A percentile compares a stretch with the other conserved stretches of the same genome.
phyloP scores from a whole-genome alignment of 2,329 filamentous ascomycete genomes.

The Ceratocystis albifundus region DNA sequence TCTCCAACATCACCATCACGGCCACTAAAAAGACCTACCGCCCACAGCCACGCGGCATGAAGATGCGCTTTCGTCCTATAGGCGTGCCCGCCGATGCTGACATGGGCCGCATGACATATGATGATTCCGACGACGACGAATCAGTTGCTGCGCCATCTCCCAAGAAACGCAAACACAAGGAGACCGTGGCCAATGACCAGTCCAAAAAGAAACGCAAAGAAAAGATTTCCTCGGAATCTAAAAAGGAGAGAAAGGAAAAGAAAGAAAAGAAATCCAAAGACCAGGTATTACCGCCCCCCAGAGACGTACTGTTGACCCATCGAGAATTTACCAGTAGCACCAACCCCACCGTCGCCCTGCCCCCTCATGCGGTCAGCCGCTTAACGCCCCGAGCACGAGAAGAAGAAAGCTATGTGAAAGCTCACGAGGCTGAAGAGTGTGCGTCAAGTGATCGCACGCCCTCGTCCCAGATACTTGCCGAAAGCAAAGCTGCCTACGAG shows the following conservation, averaged over 20 bases:
- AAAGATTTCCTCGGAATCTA: conserved; percentile 16
- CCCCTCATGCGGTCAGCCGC: not conserved
- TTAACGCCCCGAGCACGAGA: not conserved
- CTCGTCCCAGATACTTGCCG: not conserved
- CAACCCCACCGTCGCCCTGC: not conserved
- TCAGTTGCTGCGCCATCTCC: conserved; percentile 13
- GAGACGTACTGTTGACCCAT: not conserved
- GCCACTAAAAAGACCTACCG: conserved; percentile 36
- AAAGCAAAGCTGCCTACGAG: not conserved
- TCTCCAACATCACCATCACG: conserved; percentile 12
- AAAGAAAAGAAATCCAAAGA: conserved; percentile 21
- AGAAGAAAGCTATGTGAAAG: not conserved
- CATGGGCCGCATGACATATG: conserved; percentile 21
- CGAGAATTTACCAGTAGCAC: not conserved
- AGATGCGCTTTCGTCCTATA: conserved; percentile 55
- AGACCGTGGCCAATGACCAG: conserved; percentile 9
- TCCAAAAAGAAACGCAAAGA: conserved; percentile 23
- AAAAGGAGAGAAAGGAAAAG: conserved; percentile 21
- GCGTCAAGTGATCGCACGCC: conserved; percentile 6
- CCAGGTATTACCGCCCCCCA: conserved; percentile 17
- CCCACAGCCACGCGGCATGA: conserved; percentile 55
- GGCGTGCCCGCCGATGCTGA: conserved; percentile 44
- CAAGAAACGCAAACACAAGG: conserved; percentile 23
- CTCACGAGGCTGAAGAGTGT: not conserved
- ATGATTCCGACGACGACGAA: conserved; percentile 22